Evolutionary conservation across 2,329 filamentous ascomycete species (phyloP), one percentile per base, ranked within the genome.

Genomic region (Macrophomina tecta): DNA sequence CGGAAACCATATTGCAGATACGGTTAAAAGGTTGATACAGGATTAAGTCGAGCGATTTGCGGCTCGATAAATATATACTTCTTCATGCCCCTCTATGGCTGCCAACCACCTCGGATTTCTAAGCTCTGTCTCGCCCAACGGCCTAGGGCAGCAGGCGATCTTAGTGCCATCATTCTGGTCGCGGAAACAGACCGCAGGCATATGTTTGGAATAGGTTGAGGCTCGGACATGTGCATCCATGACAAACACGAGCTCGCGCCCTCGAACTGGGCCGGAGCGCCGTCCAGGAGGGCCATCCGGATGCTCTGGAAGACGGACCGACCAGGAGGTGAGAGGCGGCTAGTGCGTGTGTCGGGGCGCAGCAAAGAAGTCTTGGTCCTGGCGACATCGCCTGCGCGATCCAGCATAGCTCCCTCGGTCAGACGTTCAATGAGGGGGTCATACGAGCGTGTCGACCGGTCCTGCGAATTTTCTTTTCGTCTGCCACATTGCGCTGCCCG

Each of bases 1-100:
- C 28, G 3, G 62, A 56, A 46, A 65, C 38, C 62, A 65, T 65
- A 7, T 38, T 36, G 38, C 9, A 36, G 62, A 55, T 49, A n/a
- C 36, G 2, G 12, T 61, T 60, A n/a, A 36, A 16, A 36, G 30
- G 38, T 38, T 61, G 53, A 42, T 42, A 36, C 18, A 40, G 36
- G 34, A 18, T 40, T 42, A 58, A 42, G 53, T 40, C 28, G 18
- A 12, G 38, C 23, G 55, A 34, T n/a, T 8, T 8, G 14, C 12
- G 6, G 8, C 8, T 34, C n/a, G 2, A n/a, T n/a, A n/a, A n/a
- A 34, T 46, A 32, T 60, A 46, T 60, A 60, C 38, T 32, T 45
- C 38, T 8, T 45, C 12, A 7, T 18, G 7, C 4, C 5, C 32
- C 4, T 32, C 14, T 9, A 58, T 28, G 23, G 11, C 14, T 14